Conservation (phyloP, 495 filamentous ascomycete genomes). For the Filosporella fistucella region DNA sequence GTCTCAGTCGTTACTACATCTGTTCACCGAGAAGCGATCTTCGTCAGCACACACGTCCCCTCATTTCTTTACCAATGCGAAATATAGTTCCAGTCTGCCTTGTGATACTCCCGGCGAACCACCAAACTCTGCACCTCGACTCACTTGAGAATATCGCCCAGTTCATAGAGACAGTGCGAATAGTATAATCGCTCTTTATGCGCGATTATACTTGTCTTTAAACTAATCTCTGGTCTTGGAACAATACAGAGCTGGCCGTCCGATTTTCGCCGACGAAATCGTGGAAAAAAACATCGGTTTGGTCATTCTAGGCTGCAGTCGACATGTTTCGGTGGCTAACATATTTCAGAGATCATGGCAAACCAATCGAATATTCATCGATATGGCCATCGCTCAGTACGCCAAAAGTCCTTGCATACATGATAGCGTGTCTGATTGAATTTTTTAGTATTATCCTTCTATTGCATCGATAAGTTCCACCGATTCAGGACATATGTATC, state of each 20-base stretch:
- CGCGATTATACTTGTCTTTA: constrained; percentile 12
- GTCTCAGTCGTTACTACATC: neutral
- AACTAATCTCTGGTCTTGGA: neutral
- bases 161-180: too few relatives aligned
- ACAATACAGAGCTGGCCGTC: neutral
- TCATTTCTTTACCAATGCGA: neutral
- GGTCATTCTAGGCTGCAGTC: constrained; percentile 1
- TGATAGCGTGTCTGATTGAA: constrained; percentile 10
- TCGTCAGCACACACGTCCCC: neutral
- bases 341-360: constrained; percentile 14
- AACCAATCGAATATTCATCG: constrained; percentile 17
- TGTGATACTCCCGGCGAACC: constrained; percentile 6
- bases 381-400: constrained; percentile 16
- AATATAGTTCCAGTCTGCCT: constrained; percentile 12
- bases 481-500: constrained; percentile 13
- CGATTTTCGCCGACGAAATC: constrained; percentile 4
- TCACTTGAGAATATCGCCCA: constrained; percentile 10
- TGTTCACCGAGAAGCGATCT: constrained; percentile 6
- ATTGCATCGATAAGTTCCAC: constrained; percentile 11
- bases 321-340: constrained; percentile 2
- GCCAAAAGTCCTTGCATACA: constrained; percentile 6
- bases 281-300: constrained; percentile 11
- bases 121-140: constrained; percentile 11
- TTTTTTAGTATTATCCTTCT: constrained; percentile 19
- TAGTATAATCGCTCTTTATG: too few relatives aligned